These are phyloP conservation scores for Mortierella sp. DNA, from an alignment of 371 early-diverging fungal species.

Conservation along the genomic window DNA sequence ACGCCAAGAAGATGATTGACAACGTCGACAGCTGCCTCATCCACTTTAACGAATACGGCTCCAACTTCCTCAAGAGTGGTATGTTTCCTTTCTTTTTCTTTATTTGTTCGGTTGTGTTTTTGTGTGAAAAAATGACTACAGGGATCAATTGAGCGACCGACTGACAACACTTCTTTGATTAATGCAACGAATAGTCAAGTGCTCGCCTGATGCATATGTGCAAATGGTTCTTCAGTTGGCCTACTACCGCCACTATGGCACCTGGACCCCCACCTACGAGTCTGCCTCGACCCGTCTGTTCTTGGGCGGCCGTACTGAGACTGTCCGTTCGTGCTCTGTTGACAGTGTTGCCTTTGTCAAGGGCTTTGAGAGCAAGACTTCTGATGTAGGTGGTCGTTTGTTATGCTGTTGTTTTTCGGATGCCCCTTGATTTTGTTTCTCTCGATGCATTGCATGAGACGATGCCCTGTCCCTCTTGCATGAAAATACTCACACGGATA, in stretches of 20 bases:
- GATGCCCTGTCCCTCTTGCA: not conserved
- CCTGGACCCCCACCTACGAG: slow-evolving; percentile 79
- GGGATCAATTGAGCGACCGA: not conserved
- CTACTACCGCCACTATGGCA: slow-evolving; percentile 74
- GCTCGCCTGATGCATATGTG: slow-evolving; percentile 84
- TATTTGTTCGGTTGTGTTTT: too few relatives aligned
- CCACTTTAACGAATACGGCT: slow-evolving; percentile 81
- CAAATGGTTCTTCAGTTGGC: slow-evolving; percentile 88
- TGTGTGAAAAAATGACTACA: not conserved
- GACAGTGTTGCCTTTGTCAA: slow-evolving; percentile 78
- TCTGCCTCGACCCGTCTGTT: slow-evolving; percentile 84
- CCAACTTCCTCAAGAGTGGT: slow-evolving; percentile 85
- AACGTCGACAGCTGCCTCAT: slow-evolving; percentile 81
- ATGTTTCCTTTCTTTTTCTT: slow-evolving; percentile 42
- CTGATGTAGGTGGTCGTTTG: slow-evolving; percentile 65
- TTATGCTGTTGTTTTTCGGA: not conserved
- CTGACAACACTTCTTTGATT: not conserved
- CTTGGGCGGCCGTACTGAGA: slow-evolving; percentile 90
- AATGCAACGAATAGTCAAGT: slow-evolving; percentile 59
- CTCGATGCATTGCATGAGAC: not conserved
- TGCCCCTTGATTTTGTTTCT: not conserved
- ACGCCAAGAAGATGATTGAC: slow-evolving; percentile 73
- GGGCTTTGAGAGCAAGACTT: slow-evolving; percentile 69
- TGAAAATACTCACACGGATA: not conserved
- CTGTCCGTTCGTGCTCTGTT: slow-evolving; percentile 77